These are phyloP conservation scores for Agastache rugosa DNA, from an alignment of 257 asterid genomes.

Conservation along the genomic window DNA sequence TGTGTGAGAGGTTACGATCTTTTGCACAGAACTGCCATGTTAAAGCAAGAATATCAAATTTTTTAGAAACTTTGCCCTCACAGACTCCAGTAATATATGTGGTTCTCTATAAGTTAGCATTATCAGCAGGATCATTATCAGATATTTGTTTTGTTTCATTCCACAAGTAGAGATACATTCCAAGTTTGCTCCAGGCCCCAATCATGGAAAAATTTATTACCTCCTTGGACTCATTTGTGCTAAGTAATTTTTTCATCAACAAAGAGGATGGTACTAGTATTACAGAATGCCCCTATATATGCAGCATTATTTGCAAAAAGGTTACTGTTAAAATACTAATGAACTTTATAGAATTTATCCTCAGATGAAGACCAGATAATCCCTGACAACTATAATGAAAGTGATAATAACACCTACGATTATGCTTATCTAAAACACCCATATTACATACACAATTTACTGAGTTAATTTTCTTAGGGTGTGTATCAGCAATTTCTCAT, in stretches of 20 bases:
- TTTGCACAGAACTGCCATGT: background rate
- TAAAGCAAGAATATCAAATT: background rate
- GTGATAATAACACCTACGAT: slow-evolving; percentile 1
- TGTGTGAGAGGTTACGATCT: background rate
- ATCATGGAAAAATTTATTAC: background rate
- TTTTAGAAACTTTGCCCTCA: background rate
- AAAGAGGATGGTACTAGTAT: background rate
- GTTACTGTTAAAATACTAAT: background rate
- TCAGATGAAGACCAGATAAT: background rate
- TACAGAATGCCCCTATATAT: background rate
- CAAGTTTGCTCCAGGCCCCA: background rate
- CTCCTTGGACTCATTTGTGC: background rate
- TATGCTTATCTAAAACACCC: slow-evolving; percentile 23
- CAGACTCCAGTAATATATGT: background rate
- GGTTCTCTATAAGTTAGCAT: background rate
- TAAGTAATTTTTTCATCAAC: no score
- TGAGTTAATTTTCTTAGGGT: slow-evolving; percentile 4
- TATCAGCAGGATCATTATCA: background rate
- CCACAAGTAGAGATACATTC: background rate
- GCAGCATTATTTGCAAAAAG: background rate
- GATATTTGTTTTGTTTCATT: background rate
- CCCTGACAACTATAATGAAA: background rate
- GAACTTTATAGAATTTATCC: background rate
- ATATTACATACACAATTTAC: slow-evolving; percentile 6
- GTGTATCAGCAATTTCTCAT: slow-evolving; percentile 20